A percentile compares a stretch with the other conserved stretches of the same genome.
These are phyloP conservation scores for Xylaria sp. DNA, from an alignment of 2,329 filamentous ascomycete species.

Conservation along the genomic window DNA sequence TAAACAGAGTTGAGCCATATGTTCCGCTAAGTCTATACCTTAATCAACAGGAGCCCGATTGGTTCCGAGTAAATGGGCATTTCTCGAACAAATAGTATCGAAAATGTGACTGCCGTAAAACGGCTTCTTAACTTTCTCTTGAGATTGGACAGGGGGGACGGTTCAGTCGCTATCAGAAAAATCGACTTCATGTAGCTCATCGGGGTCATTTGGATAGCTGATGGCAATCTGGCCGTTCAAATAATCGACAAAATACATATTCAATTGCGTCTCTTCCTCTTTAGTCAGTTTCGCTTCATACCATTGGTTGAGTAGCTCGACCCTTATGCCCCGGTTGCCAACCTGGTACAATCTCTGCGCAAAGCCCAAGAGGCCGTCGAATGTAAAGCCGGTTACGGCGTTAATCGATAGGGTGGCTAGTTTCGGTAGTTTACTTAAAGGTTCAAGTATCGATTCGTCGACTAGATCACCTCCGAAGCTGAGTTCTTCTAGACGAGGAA, in stretches of 20 bases:
- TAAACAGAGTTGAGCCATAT: neutral
- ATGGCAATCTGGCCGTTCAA: conserved; percentile 52
- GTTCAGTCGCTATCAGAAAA: conserved; percentile 47
- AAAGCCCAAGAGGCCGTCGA: conserved; percentile 59
- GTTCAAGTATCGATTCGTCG: conserved; percentile 58
- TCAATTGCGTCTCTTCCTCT: conserved; percentile 45
- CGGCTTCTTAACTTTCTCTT: conserved; percentile 18
- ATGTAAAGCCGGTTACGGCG: conserved; percentile 66
- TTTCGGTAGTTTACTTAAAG: conserved; percentile 53
- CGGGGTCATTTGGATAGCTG: conserved; percentile 49
- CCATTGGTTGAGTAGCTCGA: conserved; percentile 52
- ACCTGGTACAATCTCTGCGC: conserved; percentile 51
- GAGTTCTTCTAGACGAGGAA: conserved; percentile 65
- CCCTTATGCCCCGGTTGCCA: conserved; percentile 47
- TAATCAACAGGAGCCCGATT: too few relatives aligned
- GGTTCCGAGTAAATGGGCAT: neutral
- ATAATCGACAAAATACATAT: conserved; percentile 39
- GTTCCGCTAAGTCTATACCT: neutral
- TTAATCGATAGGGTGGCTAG: conserved; percentile 65
- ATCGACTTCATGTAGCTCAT: conserved; percentile 53
- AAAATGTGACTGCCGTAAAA: neutral
- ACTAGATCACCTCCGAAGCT: conserved; percentile 66
- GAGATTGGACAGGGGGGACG: neutral
- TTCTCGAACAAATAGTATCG: neutral
- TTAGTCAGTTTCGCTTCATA: conserved; percentile 45